Base-by-base conservation (phyloP, 192 early-diverging fungal genomes). In the Gaertneriomyces semiglobifer region DNA sequence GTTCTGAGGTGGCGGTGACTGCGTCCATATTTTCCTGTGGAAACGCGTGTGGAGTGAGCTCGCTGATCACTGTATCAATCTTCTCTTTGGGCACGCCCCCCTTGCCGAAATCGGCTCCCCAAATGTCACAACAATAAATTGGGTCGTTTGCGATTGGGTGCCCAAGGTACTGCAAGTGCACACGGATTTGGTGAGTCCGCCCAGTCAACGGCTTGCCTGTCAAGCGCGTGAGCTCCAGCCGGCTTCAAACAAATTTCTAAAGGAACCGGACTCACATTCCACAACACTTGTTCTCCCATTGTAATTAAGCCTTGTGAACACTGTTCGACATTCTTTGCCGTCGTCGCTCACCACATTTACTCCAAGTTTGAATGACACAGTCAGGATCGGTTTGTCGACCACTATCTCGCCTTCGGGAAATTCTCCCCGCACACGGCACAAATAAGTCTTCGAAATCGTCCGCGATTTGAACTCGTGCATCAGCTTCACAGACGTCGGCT, bases 81-180 rank as follows among this genome's bases (percentile, higher is more conserved):
- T 16, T 45, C 61, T 61, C 47, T 57, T 72, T 73, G 8, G 58
- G 65, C 5, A 72, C 53, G 4, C 66, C 68, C 6, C 81, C 80
- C 58, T 86, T 79, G 19, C 90, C 88, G 56, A 85, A 65, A 0
- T 66, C 46, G 7, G 56, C 14, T 14, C 89, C 91, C 92, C 93
- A 97, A 0, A 87, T 77, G 1, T 85, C 82, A 8, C 66, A 85
- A 53, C 86, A 81, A 74, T 98, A 98, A 3, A 97, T 64, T 10
- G 96, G 96, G 67, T 98, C 96, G 66, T 98, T 97, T 18, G 89
- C 92, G 58, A 98, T 96, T 1, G 95, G 94, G 58, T 84, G 83
- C 5, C 96, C 96, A 0, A 98, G 81, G 66, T 86, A 94, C 76
- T 93, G 92, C 40, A 98, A 70, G 66, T 98, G 96, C 48, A 98